phyloP scores from a whole-genome alignment of 78 protist species.

The Goniomonas avonlea region DNA sequence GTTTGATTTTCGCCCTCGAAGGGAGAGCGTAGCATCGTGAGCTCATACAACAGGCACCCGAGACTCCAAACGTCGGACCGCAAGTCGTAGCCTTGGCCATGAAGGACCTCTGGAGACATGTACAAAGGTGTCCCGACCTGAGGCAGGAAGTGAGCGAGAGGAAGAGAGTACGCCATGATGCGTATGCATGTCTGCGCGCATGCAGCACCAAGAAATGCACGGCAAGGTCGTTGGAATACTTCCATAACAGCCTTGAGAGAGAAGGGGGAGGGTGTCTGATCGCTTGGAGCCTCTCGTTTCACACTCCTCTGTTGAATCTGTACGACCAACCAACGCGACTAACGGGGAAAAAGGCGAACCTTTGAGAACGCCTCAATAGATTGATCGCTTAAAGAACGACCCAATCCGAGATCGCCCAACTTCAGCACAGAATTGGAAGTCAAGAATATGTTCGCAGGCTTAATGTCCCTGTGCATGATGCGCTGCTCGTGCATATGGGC shows the following conservation, averaged over 20 bases:
- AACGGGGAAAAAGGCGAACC: no score
- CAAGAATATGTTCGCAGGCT: slow-evolving; percentile 16
- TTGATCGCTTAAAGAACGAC: background rate
- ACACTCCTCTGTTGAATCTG: no score
- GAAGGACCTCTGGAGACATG: slow-evolving; percentile 22
- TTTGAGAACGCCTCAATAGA: background rate
- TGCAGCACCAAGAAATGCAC: no score
- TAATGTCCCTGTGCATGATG: slow-evolving; percentile 20
- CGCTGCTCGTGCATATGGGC: slow-evolving; percentile 28
- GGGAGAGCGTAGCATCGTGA: background rate
- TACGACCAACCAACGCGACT: no score
- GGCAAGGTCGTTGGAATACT: no score
- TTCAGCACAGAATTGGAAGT: background rate
- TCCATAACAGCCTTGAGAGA: no score
- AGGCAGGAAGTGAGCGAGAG: no score
- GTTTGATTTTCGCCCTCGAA: slow-evolving; percentile 16
- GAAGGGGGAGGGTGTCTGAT: no score
- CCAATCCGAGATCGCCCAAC: slow-evolving; percentile 3
- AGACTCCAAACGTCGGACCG: slow-evolving; percentile 1
- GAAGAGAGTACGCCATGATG: no score
- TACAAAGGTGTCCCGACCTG: slow-evolving; percentile 10
- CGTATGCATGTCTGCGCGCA: no score
- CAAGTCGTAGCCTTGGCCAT: slow-evolving; percentile 17
- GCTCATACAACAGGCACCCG: slow-evolving; percentile 8
- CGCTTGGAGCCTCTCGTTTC: no score